phyloP scores from a whole-genome alignment of 306 rosid species.

The Casuarina cunninghamiana region DNA sequence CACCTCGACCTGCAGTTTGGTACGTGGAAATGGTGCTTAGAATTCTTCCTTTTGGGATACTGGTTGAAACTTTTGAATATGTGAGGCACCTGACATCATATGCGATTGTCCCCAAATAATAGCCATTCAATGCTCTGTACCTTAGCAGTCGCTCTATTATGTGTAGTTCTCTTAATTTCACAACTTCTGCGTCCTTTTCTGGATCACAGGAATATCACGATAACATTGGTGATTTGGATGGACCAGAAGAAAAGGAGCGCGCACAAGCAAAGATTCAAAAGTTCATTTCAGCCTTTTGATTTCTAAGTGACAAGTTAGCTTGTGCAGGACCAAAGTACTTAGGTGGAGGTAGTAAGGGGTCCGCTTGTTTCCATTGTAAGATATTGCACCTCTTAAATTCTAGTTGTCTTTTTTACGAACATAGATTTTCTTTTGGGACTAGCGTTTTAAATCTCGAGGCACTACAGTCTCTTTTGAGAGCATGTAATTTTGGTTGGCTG shows the following conservation, averaged over 20 bases:
- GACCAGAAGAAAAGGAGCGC: conserved; percentile 89
- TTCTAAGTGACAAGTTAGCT: background rate
- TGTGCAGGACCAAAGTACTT: too few species aligned
- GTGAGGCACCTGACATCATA: background rate
- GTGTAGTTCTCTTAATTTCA: background rate
- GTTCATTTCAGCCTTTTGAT: conserved; percentile 70
- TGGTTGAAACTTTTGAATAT: background rate
- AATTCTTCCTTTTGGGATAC: background rate
- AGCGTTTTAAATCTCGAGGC: too few species aligned
- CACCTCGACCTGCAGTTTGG: background rate
- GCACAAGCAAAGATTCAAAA: conserved; percentile 78
- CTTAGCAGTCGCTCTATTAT: background rate
- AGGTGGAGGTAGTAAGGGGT: too few species aligned
- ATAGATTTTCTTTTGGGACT: too few species aligned
- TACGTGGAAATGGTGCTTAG: background rate
- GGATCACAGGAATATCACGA: conserved; percentile 79
- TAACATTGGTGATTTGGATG: conserved; percentile 89
- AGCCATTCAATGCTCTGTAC: background rate
- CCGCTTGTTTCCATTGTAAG: too few species aligned
- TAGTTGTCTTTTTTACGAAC: too few species aligned
- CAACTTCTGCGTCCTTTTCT: background rate
- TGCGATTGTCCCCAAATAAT: background rate
- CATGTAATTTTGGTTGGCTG: too few species aligned
- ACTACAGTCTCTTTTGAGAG: too few species aligned
- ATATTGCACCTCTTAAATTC: too few species aligned